phyloP scores from a whole-genome alignment of 73 alveolate species.

The Symbiodinium pilosum region DNA sequence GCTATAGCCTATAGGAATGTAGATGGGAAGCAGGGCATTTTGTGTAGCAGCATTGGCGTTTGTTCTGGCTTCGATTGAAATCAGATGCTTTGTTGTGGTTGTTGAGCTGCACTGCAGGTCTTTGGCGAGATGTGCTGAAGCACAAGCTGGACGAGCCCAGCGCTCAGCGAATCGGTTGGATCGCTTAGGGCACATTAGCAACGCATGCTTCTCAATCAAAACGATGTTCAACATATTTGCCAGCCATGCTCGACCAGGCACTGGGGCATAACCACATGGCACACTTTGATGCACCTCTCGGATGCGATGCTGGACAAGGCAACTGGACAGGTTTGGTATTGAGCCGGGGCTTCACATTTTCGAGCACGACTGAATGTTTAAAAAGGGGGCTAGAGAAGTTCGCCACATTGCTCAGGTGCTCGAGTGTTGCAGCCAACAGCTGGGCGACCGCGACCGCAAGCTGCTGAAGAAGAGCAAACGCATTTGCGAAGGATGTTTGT shows the following conservation, averaged over 20 bases:
- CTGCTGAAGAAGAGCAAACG: conserved; percentile 26
- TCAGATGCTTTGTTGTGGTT: no score
- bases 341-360: neutral
- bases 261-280: conserved; percentile 62
- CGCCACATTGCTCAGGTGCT: conserved; percentile 4
- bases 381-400: neutral
- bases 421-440: conserved; percentile 20
- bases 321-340: no score
- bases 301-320: conserved; percentile 56
- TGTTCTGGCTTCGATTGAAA: no score
- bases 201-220: no score
- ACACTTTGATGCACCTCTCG: conserved; percentile 60
- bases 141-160: neutral
- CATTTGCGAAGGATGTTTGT: conserved; percentile 46
- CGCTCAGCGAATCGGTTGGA: neutral
- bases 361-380: neutral
- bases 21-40: no score
- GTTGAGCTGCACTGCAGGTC: neutral
- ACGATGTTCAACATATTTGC: neutral
- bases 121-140: conserved; percentile 30
- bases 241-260: conserved; percentile 10
- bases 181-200: neutral
- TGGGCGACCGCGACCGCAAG: conserved; percentile 23
- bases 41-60: no score
- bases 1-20: no score